A percentile compares a stretch with the other conserved stretches of the same genome.
Conservation (phyloP, 106 monocot genomes). For the Dendrobium huoshanense region DNA sequence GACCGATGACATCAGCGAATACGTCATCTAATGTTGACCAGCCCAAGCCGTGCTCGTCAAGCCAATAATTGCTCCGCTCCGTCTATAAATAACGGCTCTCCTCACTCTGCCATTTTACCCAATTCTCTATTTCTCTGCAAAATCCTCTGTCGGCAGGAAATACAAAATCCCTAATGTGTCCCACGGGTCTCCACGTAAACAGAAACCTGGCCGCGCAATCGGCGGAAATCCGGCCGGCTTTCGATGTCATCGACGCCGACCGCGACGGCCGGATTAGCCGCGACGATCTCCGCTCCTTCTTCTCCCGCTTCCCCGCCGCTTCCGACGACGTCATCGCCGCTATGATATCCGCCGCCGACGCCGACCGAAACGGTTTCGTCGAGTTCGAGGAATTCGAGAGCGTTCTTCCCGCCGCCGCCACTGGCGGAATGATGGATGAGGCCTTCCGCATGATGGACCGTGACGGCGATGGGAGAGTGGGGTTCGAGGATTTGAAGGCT, state of each 20-base stretch:
- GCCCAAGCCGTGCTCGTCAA: background rate
- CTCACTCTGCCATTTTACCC: background rate
- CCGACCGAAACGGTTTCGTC: constrained; percentile 68
- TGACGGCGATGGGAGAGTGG: constrained; percentile 85
- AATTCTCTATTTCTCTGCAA: background rate
- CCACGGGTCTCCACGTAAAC: constrained; percentile 22
- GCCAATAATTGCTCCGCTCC: background rate
- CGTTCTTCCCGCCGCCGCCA: constrained; percentile 25
- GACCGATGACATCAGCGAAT: background rate
- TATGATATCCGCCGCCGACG: constrained; percentile 84
- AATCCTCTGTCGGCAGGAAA: background rate
- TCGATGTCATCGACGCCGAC: constrained; percentile 84
- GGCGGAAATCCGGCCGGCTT: constrained; percentile 43
- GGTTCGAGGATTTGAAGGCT: constrained; percentile 66
- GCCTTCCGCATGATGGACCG: constrained; percentile 74
- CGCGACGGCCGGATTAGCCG: constrained; percentile 79
- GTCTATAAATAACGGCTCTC: background rate
- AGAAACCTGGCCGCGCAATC: background rate
- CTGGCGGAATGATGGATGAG: constrained; percentile 35
- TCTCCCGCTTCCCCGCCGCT: constrained; percentile 17
- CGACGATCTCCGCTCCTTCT: constrained; percentile 65
- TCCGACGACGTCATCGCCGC: constrained; percentile 36
- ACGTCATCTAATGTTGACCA: background rate
- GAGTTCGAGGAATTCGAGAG: constrained; percentile 76
- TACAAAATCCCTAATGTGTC: constrained; percentile 40